These are phyloP conservation scores for Boeremia lycopersici DNA, from an alignment of 2,329 filamentous ascomycete species.

Conservation along the genomic window DNA sequence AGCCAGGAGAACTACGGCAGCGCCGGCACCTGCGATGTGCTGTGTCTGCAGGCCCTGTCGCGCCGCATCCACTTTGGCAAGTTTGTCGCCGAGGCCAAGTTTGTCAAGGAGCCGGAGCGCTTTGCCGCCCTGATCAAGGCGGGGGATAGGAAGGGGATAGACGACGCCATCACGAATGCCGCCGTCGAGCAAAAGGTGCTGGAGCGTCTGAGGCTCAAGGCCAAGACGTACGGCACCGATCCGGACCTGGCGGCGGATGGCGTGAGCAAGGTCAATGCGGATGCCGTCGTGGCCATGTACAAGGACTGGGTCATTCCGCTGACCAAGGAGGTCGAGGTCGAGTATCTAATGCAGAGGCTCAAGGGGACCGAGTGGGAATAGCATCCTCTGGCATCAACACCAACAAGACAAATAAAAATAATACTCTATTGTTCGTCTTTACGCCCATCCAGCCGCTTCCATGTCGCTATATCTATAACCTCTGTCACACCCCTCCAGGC, in stretches of 20 bases:
- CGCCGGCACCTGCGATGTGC: constrained; percentile 87
- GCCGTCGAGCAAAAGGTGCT: constrained; percentile 91
- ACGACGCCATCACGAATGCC: constrained; percentile 85
- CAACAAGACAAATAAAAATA: constrained; percentile 31
- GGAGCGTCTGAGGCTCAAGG: constrained; percentile 84
- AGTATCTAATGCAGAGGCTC: constrained; percentile 95
- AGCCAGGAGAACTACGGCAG: constrained; percentile 94
- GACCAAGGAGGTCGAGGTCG: constrained; percentile 98
- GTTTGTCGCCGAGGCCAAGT: constrained; percentile 97
- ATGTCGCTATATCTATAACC: background rate
- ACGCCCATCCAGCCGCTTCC: background rate
- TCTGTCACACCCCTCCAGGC: background rate
- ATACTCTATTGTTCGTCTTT: background rate
- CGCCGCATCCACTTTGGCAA: constrained; percentile 96
- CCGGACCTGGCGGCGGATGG: constrained; percentile 67
- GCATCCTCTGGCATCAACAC: background rate
- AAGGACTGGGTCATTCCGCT: constrained; percentile 88
- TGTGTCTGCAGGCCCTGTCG: constrained; percentile 85
- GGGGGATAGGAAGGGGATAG: constrained; percentile 80
- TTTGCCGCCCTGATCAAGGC: constrained; percentile 85
- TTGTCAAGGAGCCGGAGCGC: constrained; percentile 77
- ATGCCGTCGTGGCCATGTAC: constrained; percentile 63
- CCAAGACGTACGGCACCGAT: constrained; percentile 90
- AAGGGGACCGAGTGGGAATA: constrained; percentile 58
- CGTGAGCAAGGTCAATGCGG: constrained; percentile 84